These are phyloP conservation scores for Chytriomyces hyalinus DNA, from an alignment of 192 early-diverging fungal species.

Conservation along the genomic window DNA sequence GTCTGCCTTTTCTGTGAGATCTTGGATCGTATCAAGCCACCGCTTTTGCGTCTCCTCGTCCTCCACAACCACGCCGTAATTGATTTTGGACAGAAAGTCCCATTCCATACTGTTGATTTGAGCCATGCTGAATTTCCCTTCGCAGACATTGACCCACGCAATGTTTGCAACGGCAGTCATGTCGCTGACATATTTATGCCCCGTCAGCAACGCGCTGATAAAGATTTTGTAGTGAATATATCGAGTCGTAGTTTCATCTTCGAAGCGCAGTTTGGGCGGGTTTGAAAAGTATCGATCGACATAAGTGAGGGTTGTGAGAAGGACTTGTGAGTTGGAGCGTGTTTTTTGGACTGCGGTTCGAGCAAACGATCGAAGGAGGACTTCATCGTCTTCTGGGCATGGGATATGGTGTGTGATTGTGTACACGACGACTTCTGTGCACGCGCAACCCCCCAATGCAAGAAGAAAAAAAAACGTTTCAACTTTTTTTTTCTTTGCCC, in stretches of 20 bases:
- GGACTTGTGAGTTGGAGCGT: neutral
- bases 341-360: constrained; percentile 8
- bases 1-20: constrained; percentile 18
- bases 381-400: neutral
- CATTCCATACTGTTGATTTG: constrained; percentile 22
- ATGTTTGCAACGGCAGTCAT: neutral
- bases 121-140: neutral
- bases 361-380: neutral
- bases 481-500: neutral
- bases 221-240: constrained; percentile 6
- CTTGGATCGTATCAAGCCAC: constrained; percentile 24
- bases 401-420: constrained; percentile 31
- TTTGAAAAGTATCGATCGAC: constrained; percentile 5
- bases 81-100: constrained; percentile 8
- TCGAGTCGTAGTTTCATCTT: neutral
- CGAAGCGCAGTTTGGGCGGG: constrained; percentile 3
- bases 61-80: constrained; percentile 19
- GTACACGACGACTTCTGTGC: constrained; percentile 8
- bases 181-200: constrained; percentile 18
- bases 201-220: constrained; percentile 1
- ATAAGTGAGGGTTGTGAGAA: constrained; percentile 11
- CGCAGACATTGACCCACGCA: constrained; percentile 11
- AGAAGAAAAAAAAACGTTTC: neutral
- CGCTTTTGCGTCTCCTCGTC: constrained; percentile 21
- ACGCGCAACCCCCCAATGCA: too few relatives aligned